Evolutionary conservation across 768 basidiomycete genomes (phyloP).

Genomic region (Pisolithus tinctorius): DNA sequence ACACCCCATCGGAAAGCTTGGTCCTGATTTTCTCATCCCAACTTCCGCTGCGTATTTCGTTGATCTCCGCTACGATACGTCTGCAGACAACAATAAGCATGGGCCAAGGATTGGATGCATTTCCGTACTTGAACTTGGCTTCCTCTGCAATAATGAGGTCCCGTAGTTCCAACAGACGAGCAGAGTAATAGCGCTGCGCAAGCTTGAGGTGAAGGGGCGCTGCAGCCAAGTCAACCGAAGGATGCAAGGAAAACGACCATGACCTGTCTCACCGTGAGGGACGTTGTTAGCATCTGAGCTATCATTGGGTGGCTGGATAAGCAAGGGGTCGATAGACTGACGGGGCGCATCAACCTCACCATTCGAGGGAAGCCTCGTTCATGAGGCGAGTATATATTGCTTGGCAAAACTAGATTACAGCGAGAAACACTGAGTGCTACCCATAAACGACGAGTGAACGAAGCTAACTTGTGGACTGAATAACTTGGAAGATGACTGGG

Average conservation of each 20-base stretch:
- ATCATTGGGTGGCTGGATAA: slow-evolving; percentile 1
- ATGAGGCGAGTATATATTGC: slow-evolving; percentile 61
- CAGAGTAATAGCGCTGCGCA: slow-evolving; percentile 68
- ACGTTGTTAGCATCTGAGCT: slow-evolving; percentile 46
- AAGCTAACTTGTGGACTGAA: slow-evolving; percentile 61
- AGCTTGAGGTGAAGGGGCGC: slow-evolving; percentile 61
- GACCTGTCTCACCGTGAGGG: slow-evolving; percentile 42
- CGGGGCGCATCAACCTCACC: slow-evolving; percentile 34
- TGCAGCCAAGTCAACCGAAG: slow-evolving; percentile 21
- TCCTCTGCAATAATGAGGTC: slow-evolving; percentile 71
- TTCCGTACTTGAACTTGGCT: slow-evolving; percentile 62
- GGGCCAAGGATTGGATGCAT: not conserved
- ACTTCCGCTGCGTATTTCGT: slow-evolving; percentile 61
- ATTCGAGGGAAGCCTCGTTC: slow-evolving; percentile 58
- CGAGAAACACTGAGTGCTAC: slow-evolving; percentile 12
- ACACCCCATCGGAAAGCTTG: slow-evolving; percentile 18
- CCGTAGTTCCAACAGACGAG: slow-evolving; percentile 65
- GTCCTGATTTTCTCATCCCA: slow-evolving; percentile 51
- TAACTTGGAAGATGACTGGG: slow-evolving; percentile 47
- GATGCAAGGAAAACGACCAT: not conserved
- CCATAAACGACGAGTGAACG: slow-evolving; percentile 6
- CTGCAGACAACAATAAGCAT: slow-evolving; percentile 29
- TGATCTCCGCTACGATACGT: slow-evolving; percentile 63
- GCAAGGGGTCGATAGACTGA: slow-evolving; percentile 3
- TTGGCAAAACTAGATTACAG: slow-evolving; percentile 52